These are phyloP conservation scores for Diplodia sapinea DNA, from an alignment of 2,329 filamentous ascomycete species.

Conservation along the genomic window DNA sequence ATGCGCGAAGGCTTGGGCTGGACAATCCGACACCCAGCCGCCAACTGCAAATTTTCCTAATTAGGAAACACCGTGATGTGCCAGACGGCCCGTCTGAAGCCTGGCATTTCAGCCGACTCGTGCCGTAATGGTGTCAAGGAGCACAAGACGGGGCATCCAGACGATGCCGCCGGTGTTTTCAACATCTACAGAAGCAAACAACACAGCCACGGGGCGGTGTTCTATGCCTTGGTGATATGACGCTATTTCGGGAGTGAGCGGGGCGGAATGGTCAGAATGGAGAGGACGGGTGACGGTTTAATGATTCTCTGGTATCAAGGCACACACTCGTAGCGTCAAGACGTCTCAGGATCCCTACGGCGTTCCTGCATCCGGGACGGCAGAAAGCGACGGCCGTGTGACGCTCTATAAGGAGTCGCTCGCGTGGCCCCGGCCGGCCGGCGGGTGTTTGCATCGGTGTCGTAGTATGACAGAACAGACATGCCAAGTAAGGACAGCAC, in stretches of 20 bases:
- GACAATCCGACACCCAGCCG: slow-evolving; percentile 1
- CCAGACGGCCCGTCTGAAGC: not conserved
- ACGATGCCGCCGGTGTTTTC: not conserved
- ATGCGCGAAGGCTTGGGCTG: not conserved
- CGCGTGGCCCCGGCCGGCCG: slow-evolving; percentile 16
- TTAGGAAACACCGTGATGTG: slow-evolving; percentile 5
- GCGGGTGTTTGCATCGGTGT: slow-evolving; percentile 20
- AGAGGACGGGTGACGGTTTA: not conserved
- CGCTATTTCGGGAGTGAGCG: slow-evolving; percentile 15
- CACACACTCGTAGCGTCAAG: not conserved
- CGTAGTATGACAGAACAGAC: slow-evolving; percentile 11
- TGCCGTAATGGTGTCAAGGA: not conserved
- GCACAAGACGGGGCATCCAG: slow-evolving; percentile 5
- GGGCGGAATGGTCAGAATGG: slow-evolving; percentile 1
- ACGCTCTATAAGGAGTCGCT: slow-evolving; percentile 7
- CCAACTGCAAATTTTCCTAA: slow-evolving; percentile 16
- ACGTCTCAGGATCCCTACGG: not conserved
- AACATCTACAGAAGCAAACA: slow-evolving; percentile 6
- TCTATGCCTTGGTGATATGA: not conserved
- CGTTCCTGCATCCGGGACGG: slow-evolving; percentile 20
- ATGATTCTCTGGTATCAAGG: not conserved
- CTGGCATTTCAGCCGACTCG: not conserved
- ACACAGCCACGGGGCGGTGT: not conserved
- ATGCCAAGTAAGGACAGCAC: slow-evolving; percentile 8
- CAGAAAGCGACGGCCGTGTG: slow-evolving; percentile 2